Percentiles rank a stretch among this genome's conserved stretches.
Conservation (phyloP, 306 rosid genomes). For the Trifolium fragiferum region DNA sequence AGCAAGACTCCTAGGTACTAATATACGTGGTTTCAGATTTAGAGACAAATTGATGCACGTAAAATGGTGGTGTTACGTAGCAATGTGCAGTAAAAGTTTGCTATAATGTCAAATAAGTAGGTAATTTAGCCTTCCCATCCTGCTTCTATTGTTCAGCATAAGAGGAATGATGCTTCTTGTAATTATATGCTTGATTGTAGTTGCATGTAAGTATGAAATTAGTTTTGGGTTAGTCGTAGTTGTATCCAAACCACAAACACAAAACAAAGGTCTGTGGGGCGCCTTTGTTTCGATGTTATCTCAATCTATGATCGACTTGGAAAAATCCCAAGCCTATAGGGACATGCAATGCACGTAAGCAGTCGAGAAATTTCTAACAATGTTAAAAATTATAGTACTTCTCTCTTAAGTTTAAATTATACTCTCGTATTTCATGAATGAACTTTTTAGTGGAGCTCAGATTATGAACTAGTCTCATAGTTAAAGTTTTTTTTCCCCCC, state of each 20-base stretch:
- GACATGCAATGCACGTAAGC: background rate
- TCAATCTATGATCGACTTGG: background rate
- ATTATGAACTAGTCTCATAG: background rate
- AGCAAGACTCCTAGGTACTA: constrained; percentile 78
- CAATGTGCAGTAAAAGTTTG: constrained; percentile 60
- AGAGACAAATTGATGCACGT: constrained; percentile 31
- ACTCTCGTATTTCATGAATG: background rate
- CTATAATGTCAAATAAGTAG: constrained; percentile 49
- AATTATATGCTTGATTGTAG: constrained; percentile 43
- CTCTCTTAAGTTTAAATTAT: background rate
- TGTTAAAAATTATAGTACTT: background rate
- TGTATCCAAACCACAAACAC: background rate
- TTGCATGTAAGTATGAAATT: constrained; percentile 35
- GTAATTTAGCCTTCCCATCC: constrained; percentile 35
- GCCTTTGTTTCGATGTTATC: background rate
- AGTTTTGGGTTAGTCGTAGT: constrained; percentile 3
- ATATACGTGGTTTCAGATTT: constrained; percentile 33
- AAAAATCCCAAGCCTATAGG: background rate
- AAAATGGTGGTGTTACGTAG: constrained; percentile 46
- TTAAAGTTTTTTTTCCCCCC: background rate
- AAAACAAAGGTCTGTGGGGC: background rate
- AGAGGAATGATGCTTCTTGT: constrained; percentile 37
- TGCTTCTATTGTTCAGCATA: constrained; percentile 8
- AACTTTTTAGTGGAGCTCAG: background rate
- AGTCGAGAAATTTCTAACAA: background rate